These are phyloP conservation scores for Coemansia sp. DNA, from an alignment of 192 early-diverging fungal genomes.

Conservation along the genomic window DNA sequence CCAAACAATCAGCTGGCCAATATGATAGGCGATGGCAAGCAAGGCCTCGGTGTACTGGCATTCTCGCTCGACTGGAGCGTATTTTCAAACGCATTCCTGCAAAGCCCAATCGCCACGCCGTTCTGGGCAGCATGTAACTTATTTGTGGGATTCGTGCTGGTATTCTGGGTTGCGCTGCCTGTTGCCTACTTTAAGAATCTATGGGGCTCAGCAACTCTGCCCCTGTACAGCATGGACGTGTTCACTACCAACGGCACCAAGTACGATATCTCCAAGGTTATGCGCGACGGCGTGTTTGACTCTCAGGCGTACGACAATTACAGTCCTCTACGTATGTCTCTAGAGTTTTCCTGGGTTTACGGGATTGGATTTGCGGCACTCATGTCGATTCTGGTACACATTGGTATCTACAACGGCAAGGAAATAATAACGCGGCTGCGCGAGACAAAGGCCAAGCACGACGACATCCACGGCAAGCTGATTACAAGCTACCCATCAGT, in stretches of 20 bases:
- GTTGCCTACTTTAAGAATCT: constrained; percentile 67
- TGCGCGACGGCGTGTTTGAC: constrained; percentile 57
- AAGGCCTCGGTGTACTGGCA: constrained; percentile 66
- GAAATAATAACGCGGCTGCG: constrained; percentile 66
- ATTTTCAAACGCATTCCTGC: constrained; percentile 58
- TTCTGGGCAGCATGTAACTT: constrained; percentile 74
- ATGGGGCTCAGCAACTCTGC: constrained; percentile 61
- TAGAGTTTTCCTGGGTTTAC: constrained; percentile 70
- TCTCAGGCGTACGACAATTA: constrained; percentile 60
- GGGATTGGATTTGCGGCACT: constrained; percentile 68
- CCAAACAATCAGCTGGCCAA: constrained; percentile 50
- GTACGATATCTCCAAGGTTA: constrained; percentile 62
- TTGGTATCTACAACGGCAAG: constrained; percentile 66
- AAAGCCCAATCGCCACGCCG: constrained; percentile 71
- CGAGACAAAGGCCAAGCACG: constrained; percentile 58
- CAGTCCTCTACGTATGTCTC: constrained; percentile 67
- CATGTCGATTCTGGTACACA: constrained; percentile 69
- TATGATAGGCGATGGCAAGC: constrained; percentile 54
- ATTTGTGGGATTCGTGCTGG: constrained; percentile 67
- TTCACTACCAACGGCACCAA: constrained; percentile 58
- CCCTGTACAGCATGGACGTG: constrained; percentile 63
- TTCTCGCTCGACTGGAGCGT: constrained; percentile 79
- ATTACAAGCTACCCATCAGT: constrained; percentile 74
- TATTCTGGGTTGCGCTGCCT: constrained; percentile 76
- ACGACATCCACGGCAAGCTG: constrained; percentile 73